phyloP scores from a whole-genome alignment of 768 basidiomycete species.

The Collybia mongolica region DNA sequence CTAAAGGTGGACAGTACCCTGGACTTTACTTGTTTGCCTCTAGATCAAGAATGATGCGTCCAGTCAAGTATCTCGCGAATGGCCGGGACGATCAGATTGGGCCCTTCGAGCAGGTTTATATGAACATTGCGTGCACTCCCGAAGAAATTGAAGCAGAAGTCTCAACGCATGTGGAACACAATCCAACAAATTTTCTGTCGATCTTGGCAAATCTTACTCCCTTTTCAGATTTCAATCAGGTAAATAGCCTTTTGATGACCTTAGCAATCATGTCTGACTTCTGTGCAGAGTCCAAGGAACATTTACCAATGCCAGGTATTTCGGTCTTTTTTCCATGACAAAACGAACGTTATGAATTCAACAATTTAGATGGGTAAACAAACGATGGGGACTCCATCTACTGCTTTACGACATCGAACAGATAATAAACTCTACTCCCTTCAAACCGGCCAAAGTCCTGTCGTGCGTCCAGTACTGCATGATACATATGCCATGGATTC shows the following conservation, averaged over 20 bases:
- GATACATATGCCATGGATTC: conserved; percentile 97
- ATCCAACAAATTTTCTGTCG: conserved; percentile 93
- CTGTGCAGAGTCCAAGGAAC: conserved; percentile 75
- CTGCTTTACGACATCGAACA: conserved; percentile 86
- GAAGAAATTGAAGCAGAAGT: conserved; percentile 77
- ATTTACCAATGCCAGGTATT: conserved; percentile 90
- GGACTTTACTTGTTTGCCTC: conserved; percentile 91
- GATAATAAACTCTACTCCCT: conserved; percentile 98
- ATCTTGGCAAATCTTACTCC: conserved; percentile 98
- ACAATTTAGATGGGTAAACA: conserved; percentile 93
- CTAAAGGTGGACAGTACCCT: conserved; percentile 94
- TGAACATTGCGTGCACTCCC: conserved; percentile 93
- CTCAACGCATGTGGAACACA: conserved; percentile 90
- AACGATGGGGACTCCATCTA: conserved; percentile 98
- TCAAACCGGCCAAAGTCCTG: conserved; percentile 91
- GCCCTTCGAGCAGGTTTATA: conserved; percentile 98
- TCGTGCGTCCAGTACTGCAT: conserved; percentile 90
- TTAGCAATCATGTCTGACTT: conserved; percentile 11
- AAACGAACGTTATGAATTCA: not conserved
- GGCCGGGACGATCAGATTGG: conserved; percentile 88
- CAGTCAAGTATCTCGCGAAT: conserved; percentile 89
- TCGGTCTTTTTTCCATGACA: not conserved
- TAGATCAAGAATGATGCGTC: conserved; percentile 94
- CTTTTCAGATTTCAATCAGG: conserved; percentile 99
- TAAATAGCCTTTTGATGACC: conserved; percentile 31